Conservation (phyloP, 352 stramenopile genomes). For the Phytophthora hybrid region DNA sequence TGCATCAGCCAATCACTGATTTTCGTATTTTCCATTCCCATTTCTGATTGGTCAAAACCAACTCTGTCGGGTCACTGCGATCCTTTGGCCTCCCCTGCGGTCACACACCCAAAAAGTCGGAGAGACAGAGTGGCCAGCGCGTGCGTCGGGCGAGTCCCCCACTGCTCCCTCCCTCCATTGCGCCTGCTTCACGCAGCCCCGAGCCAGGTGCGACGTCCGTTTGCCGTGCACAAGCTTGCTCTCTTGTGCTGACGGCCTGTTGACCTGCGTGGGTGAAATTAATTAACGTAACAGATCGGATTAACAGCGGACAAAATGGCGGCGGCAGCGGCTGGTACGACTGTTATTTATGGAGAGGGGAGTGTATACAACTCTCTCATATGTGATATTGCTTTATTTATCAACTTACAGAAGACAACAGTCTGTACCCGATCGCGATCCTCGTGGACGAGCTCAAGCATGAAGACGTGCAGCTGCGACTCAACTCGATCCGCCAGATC, state of each 20-base stretch:
- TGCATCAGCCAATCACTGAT: conserved; percentile 1
- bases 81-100: conserved; percentile 20
- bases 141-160: conserved; percentile 7
- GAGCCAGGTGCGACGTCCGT: conserved; percentile 9
- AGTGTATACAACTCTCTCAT: no score
- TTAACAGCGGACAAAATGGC: conserved; percentile 33
- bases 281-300: conserved; percentile 29
- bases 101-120: conserved; percentile 37
- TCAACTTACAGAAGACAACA: conserved; percentile 69
- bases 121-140: conserved; percentile 9
- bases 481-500: conserved; percentile 94
- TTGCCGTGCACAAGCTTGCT: neutral
- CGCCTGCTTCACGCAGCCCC: neutral
- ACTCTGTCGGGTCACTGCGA: conserved; percentile 1
- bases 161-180: neutral
- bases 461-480: conserved; percentile 91
- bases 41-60: conserved; percentile 35
- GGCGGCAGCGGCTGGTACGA: conserved; percentile 40
- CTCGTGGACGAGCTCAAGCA: conserved; percentile 94
- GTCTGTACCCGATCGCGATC: conserved; percentile 89
- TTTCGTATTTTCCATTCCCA: neutral
- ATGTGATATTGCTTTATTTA: conserved; percentile 23
- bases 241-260: neutral
- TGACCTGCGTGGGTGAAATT: neutral
- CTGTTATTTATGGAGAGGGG: conserved; percentile 15